Percentiles rank a stretch among this genome's conserved stretches.
phyloP scores from a whole-genome alignment of 805 yeast species.

The Alloascoidea africana region DNA sequence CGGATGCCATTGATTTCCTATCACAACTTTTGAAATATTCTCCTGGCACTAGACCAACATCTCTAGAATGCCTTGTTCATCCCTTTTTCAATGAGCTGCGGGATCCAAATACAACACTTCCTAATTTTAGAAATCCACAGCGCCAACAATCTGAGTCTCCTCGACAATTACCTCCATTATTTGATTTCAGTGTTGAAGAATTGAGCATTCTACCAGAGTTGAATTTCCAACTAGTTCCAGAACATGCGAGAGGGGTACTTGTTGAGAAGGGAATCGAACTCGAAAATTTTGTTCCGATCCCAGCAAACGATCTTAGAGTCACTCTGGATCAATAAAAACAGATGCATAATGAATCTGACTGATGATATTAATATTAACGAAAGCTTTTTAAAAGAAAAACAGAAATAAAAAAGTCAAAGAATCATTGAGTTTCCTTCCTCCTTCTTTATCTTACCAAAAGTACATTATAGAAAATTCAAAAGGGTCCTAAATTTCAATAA shows the following conservation, averaged over 20 bases:
- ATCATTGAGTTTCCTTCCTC: no score
- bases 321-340: constrained; percentile 1
- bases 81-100: constrained; percentile 60
- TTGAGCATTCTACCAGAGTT: constrained; percentile 9
- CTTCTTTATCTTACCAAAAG: no score
- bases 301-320: constrained; percentile 2
- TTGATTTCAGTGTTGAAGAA: constrained; percentile 55
- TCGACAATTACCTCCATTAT: constrained; percentile 62
- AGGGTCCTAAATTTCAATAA: no score
- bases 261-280: constrained; percentile 8
- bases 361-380: no score
- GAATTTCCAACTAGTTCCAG: not conserved
- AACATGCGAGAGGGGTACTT: constrained; percentile 1
- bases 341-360: not conserved
- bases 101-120: constrained; percentile 12
- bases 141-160: constrained; percentile 39
- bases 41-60: constrained; percentile 54
- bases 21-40: constrained; percentile 61
- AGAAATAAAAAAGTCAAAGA: constrained; percentile 1
- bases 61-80: constrained; percentile 55
- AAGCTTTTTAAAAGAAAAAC: not conserved
- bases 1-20: constrained; percentile 55
- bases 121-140: constrained; percentile 29
- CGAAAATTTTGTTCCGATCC: constrained; percentile 1
- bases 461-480: no score